Conservation (phyloP, 768 basidiomycete species). For the Lentinula aciculospora region DNA sequence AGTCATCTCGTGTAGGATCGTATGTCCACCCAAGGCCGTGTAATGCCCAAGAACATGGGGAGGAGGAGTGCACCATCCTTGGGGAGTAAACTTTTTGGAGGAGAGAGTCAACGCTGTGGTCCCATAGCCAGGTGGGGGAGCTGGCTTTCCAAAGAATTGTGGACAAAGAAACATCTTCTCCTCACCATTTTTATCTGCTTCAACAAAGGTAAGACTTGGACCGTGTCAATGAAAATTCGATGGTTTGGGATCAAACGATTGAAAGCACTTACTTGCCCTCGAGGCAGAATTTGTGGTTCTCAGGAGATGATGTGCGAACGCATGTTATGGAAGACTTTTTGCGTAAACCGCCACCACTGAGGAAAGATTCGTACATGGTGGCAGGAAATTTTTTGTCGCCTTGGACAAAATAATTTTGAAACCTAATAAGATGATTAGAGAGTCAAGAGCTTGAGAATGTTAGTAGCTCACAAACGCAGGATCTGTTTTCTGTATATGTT, state of each 20-base stretch:
- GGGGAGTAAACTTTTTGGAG: neutral
- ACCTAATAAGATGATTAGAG: neutral
- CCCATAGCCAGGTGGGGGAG: no score
- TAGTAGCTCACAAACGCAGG: neutral
- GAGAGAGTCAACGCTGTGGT: neutral
- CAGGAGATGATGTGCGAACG: neutral
- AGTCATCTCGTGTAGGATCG: neutral
- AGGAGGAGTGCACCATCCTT: neutral
- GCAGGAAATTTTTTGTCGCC: neutral
- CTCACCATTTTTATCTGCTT: neutral
- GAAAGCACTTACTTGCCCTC: neutral
- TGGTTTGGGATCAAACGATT: no score
- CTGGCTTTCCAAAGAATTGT: neutral
- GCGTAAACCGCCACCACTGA: neutral
- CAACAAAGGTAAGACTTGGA: neutral
- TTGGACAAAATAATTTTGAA: neutral
- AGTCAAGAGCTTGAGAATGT: neutral
- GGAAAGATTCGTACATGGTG: neutral
- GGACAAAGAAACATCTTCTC: neutral
- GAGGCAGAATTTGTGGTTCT: neutral
- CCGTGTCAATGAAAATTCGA: no score
- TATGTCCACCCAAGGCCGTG: neutral
- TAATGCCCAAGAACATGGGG: neutral
- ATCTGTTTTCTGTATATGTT: neutral
- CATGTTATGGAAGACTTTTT: neutral